Evolutionary conservation across 1,284 basidiomycete species (phyloP).

Genomic region (Chondrostereum purpureum): DNA sequence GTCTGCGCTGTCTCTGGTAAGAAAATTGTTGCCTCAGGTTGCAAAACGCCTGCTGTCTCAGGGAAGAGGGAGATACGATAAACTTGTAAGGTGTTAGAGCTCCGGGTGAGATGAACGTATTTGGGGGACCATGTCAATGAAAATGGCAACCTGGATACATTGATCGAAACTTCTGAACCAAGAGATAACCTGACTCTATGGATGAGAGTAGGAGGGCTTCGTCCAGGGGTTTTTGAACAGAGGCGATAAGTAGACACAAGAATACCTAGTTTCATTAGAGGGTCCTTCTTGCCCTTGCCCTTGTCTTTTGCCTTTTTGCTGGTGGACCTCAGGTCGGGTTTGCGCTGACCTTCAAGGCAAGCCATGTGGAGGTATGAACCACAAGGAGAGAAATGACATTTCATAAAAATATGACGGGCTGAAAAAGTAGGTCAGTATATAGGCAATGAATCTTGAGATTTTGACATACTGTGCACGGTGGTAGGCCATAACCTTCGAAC

Average conservation of each 20-base stretch:
- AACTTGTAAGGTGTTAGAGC: constrained; percentile 13
- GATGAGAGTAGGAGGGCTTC: constrained; percentile 20
- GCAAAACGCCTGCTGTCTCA: constrained; percentile 8
- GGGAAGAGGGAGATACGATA: constrained; percentile 17
- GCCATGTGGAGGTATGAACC: constrained; percentile 22
- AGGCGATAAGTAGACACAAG: constrained; percentile 22
- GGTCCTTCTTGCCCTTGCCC: constrained; percentile 5
- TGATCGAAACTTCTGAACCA: constrained; percentile 9
- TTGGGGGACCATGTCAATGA: constrained; percentile 19
- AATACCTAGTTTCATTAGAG: constrained; percentile 5
- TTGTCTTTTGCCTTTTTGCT: constrained; percentile 3
- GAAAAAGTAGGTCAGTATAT: constrained; percentile 1
- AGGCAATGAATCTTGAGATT: not conserved
- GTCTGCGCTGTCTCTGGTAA: constrained; percentile 17
- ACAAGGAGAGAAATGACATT: constrained; percentile 22
- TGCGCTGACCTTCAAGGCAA: constrained; percentile 19
- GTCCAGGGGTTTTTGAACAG: constrained; percentile 15
- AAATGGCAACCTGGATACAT: constrained; percentile 18
- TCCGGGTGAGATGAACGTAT: constrained; percentile 18
- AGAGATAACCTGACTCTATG: constrained; percentile 18
- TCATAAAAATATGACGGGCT: constrained; percentile 22
- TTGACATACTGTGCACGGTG: constrained; percentile 17
- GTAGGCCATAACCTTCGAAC: constrained; percentile 22
- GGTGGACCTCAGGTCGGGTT: constrained; percentile 3
- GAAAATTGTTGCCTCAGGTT: constrained; percentile 15